Base-by-base conservation (phyloP, 2,329 filamentous ascomycete genomes). In the Elsinoe perseae region DNA sequence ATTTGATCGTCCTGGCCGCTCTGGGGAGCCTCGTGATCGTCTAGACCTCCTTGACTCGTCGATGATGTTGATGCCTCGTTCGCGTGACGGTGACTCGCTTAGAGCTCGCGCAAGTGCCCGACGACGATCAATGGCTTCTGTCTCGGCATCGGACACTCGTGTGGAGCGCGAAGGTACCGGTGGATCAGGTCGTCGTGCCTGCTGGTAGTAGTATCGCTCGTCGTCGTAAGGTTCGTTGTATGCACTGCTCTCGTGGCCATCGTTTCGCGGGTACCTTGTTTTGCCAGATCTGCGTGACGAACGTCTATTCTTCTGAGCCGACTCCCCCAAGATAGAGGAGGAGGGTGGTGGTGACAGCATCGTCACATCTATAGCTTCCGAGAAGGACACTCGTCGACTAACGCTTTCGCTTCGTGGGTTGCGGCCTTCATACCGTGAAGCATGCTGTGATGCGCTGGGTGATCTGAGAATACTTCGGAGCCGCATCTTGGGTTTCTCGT, bases 391-490 rank as follows among this genome's bases (percentile, higher is more conserved):
- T 20, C 53, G 38, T 6, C 40, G 53, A 48, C 38, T 46, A 23
- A 56, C 32, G 40, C 36, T 44, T 18, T 44, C 40, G 30, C 53
- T 56, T n/a, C 53, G 53, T 23, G 53, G 14, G 16, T 44, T 42
- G 6, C 32, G 50, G n/a, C 50, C 32, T 38, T 53, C 32, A 6
- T 53, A 27, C 9, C 34, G 42, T 9, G 38, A 32, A 8, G 25
- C 48, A 25, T 52, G 38, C 18, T 52, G 48, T 14, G 48, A 52
- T 1, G 48, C 48, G 21, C 53, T 30, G 7, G 53, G 40, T 4
- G 53, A 56, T 32, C 53, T 20, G 16, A 56, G 53, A 9, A 56
- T 56, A 30, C 53, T 56, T n/a, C 53, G 53, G 12, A 56, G 53
- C 4, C 27, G 23, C 28, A 32, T 25, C 40, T 56, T 48, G 2